phyloP scores from a whole-genome alignment of 2,329 filamentous ascomycete species.

The Trichoderma sp. region DNA sequence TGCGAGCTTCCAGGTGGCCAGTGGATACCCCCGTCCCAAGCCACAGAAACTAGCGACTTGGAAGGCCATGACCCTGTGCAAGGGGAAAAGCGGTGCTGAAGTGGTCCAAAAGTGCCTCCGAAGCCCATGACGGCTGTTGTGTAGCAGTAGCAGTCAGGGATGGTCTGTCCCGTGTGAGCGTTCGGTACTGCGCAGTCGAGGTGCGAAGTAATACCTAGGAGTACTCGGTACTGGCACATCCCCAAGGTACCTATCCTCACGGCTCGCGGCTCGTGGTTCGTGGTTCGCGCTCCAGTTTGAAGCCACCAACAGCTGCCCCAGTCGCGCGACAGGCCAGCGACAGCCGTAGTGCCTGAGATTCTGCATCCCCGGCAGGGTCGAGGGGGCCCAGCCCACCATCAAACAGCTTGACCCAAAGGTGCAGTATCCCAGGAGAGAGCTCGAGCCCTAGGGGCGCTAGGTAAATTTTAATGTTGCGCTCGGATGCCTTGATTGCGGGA shows the following conservation, averaged over 20 bases:
- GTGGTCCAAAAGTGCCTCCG: slow-evolving; percentile 16
- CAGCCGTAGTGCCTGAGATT: slow-evolving; percentile 19
- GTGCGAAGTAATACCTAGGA: background rate
- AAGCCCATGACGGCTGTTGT: slow-evolving; percentile 15
- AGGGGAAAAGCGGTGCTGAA: background rate
- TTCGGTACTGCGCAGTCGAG: background rate
- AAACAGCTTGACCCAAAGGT: slow-evolving; percentile 10
- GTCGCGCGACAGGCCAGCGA: slow-evolving; percentile 18
- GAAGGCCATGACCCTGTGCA: background rate
- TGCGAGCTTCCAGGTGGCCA: background rate
- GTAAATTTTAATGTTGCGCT: slow-evolving; percentile 9
- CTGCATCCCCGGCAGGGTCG: slow-evolving; percentile 5
- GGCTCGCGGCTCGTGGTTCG: slow-evolving; percentile 15
- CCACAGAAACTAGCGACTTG: background rate
- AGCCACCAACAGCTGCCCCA: slow-evolving; percentile 1
- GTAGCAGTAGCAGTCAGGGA: slow-evolving; percentile 5
- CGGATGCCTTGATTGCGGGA: slow-evolving; percentile 13
- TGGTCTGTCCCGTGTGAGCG: background rate
- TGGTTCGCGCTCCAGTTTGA: slow-evolving; percentile 12
- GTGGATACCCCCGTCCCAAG: background rate
- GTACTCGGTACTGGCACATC: background rate
- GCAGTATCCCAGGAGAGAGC: slow-evolving; percentile 13
- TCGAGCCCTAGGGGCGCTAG: slow-evolving; percentile 1
- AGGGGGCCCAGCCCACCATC: background rate
- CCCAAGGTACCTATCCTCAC: too few relatives aligned